phyloP scores from a whole-genome alignment of 228 moss, liverwort and hornwort species.

The Sphagnum fallax region DNA sequence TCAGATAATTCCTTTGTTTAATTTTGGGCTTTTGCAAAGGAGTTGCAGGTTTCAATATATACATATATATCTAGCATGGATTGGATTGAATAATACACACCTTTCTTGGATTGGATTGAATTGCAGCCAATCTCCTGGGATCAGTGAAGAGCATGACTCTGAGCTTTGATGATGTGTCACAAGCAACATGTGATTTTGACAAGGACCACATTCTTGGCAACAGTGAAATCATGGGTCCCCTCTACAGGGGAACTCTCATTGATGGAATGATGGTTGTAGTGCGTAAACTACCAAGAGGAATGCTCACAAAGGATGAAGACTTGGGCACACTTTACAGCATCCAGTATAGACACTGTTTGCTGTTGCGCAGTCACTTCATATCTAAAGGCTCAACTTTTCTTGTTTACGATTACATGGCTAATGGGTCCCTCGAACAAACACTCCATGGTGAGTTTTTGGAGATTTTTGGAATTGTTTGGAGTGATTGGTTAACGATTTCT shows the following conservation, averaged over 20 bases:
- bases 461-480: background rate
- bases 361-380: background rate
- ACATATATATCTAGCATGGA: too few relatives aligned
- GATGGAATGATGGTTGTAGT: background rate
- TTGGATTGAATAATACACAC: too few relatives aligned
- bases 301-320: background rate
- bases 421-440: background rate
- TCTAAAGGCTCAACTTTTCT: background rate
- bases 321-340: background rate
- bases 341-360: background rate
- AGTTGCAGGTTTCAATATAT: too few relatives aligned
- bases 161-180: background rate
- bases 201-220: background rate
- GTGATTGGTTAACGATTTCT: background rate
- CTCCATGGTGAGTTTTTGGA: background rate
- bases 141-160: background rate
- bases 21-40: too few relatives aligned
- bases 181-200: background rate
- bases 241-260: background rate
- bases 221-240: background rate
- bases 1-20: too few relatives aligned
- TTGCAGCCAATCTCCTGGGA: background rate
- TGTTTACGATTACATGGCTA: background rate
- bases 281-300: background rate
- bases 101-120: too few relatives aligned